Evolutionary conservation across 345 rosid species (phyloP).

Genomic region (Camelina sativa): DNA sequence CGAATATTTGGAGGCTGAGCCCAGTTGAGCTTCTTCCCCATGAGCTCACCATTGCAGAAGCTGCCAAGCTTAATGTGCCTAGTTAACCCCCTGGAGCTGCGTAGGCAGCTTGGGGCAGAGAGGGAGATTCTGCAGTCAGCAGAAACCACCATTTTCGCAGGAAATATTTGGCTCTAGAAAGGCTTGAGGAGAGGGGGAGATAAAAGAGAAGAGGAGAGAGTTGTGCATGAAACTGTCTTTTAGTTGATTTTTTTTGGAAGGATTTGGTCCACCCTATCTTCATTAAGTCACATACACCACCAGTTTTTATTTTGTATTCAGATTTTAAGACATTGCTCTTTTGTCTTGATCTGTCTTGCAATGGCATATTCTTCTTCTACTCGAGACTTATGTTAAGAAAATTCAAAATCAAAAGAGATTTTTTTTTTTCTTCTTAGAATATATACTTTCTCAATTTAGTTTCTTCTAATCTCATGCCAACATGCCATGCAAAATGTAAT

Average conservation of each 20-base stretch:
- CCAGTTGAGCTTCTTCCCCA: constrained; percentile 68
- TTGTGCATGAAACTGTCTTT: constrained; percentile 46
- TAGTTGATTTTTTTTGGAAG: constrained; percentile 51
- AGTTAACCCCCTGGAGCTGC: constrained; percentile 39
- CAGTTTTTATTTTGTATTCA: constrained; percentile 41
- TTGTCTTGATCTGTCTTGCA: constrained; percentile 36
- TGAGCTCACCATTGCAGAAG: constrained; percentile 68
- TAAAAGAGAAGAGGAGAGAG: constrained; percentile 10
- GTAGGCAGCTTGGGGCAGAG: constrained; percentile 55
- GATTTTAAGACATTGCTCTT: constrained; percentile 30
- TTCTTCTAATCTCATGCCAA: too few relatives aligned
- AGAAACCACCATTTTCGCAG: constrained; percentile 55
- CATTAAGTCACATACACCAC: constrained; percentile 67
- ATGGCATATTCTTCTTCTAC: constrained; percentile 46
- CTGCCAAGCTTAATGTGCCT: constrained; percentile 49
- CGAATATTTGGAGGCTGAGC: constrained; percentile 29
- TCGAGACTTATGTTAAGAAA: constrained; percentile 3
- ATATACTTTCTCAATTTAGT: neutral
- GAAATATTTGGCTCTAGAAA: constrained; percentile 28
- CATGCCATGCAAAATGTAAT: neutral
- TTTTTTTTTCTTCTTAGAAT: neutral
- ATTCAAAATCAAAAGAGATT: neutral
- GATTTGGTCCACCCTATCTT: constrained; percentile 70
- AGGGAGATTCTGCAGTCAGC: constrained; percentile 68
- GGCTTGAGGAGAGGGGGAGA: constrained; percentile 24